Evolutionary conservation across 2,329 filamentous ascomycete species (phyloP).

Genomic region (Talaromyces islandicus): DNA sequence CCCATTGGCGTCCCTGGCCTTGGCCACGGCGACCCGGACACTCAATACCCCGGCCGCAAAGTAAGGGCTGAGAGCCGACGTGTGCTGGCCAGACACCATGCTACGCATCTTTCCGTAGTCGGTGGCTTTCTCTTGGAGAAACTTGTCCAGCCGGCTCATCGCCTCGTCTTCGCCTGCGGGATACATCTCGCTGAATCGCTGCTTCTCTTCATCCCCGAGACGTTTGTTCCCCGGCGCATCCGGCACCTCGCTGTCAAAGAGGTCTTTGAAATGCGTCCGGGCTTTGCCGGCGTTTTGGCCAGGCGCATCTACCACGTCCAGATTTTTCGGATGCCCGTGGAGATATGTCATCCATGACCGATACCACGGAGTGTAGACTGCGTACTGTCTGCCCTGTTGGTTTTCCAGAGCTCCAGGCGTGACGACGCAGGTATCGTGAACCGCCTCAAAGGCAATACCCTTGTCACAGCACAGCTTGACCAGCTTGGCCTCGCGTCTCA

Average conservation of each 20-base stretch:
- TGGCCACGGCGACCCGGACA: constrained; percentile 59
- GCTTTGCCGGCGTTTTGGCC: constrained; percentile 47
- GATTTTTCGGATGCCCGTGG: constrained; percentile 56
- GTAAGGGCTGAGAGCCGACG: constrained; percentile 67
- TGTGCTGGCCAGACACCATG: constrained; percentile 56
- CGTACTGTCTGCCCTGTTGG: constrained; percentile 69
- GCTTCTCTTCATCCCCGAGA: constrained; percentile 54
- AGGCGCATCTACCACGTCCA: constrained; percentile 58
- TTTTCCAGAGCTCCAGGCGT: constrained; percentile 63
- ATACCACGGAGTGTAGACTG: constrained; percentile 81
- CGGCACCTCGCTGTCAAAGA: constrained; percentile 60
- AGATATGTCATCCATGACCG: constrained; percentile 68
- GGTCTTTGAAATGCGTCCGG: constrained; percentile 42
- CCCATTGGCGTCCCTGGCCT: constrained; percentile 58
- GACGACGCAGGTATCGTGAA: constrained; percentile 79
- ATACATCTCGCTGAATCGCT: constrained; percentile 56
- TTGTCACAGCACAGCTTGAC: constrained; percentile 55
- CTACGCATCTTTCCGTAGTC: constrained; percentile 62
- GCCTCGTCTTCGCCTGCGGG: constrained; percentile 73
- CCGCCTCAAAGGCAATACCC: constrained; percentile 62
- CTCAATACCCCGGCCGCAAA: constrained; percentile 64
- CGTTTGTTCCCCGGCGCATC: constrained; percentile 57
- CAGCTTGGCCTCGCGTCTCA: constrained; percentile 67
- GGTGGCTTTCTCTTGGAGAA: constrained; percentile 58
- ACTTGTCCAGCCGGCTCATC: constrained; percentile 56